These are phyloP conservation scores for Populus euphratica DNA, from an alignment of 345 rosid species.

Conservation along the genomic window DNA sequence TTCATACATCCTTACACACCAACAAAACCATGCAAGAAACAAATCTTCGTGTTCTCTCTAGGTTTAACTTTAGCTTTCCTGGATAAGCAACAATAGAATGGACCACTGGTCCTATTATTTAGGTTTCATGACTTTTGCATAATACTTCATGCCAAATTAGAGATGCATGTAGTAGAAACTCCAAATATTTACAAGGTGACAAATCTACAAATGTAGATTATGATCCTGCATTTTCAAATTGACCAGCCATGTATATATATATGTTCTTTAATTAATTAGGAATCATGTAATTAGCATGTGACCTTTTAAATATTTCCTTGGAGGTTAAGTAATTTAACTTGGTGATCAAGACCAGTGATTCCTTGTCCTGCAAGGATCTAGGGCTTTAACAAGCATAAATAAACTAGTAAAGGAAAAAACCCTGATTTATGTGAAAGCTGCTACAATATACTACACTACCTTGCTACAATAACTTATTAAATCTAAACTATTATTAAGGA, in stretches of 20 bases:
- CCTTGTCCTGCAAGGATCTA: not conserved
- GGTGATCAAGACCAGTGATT: not conserved
- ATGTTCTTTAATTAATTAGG: not conserved
- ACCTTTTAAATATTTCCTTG: not conserved
- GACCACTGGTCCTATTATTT: not conserved
- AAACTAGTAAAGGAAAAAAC: not conserved
- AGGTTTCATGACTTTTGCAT: not conserved
- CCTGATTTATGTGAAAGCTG: not conserved
- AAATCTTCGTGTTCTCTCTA: not conserved
- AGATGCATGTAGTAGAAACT: not conserved
- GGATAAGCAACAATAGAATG: not conserved
- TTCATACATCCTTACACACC: too few species aligned
- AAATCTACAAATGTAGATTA: not conserved
- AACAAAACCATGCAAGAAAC: not conserved
- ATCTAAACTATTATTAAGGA: not conserved
- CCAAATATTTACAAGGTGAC: not conserved
- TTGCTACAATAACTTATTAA: not conserved
- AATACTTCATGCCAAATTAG: not conserved
- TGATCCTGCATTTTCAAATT: not conserved
- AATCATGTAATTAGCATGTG: not conserved
- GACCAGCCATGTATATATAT: not conserved
- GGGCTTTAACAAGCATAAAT: not conserved
- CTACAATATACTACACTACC: not conserved
- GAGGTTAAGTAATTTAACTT: not conserved
- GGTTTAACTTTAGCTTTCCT: not conserved